Conservation (phyloP, 1,139 yeast species). For the Magnusiomyces magnusii region DNA sequence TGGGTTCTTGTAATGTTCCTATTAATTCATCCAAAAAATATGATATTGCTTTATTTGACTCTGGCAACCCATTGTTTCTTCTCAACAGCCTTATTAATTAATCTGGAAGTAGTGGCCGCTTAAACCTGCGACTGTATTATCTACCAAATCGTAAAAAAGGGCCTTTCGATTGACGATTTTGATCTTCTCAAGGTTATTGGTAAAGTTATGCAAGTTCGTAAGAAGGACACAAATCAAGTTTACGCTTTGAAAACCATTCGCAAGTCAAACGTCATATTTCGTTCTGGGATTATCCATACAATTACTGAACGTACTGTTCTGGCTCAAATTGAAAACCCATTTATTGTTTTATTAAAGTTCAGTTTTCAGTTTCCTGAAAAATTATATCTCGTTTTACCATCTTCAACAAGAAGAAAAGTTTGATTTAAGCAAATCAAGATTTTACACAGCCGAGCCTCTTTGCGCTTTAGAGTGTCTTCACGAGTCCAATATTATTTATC, state of each 20-base stretch:
- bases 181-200: slow-evolving; percentile 92
- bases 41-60: slow-evolving; percentile 7
- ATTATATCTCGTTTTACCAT: slow-evolving; percentile 77
- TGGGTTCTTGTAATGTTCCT: slow-evolving; percentile 33
- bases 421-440: slow-evolving; percentile 80
- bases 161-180: slow-evolving; percentile 81
- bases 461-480: slow-evolving; percentile 91
- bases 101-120: slow-evolving; percentile 35
- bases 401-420: slow-evolving; percentile 87
- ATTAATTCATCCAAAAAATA: slow-evolving; percentile 13
- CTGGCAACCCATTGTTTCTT: not conserved
- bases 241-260: slow-evolving; percentile 91
- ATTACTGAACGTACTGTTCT: slow-evolving; percentile 92
- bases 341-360: slow-evolving; percentile 94
- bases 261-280: slow-evolving; percentile 87
- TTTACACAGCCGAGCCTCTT: slow-evolving; percentile 87
- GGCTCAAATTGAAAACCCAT: slow-evolving; percentile 92
- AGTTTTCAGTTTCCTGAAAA: slow-evolving; percentile 96
- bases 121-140: slow-evolving; percentile 65
- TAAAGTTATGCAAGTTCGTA: slow-evolving; percentile 96
- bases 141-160: slow-evolving; percentile 56
- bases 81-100: slow-evolving; percentile 16
- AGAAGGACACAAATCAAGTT: slow-evolving; percentile 87
- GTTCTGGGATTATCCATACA: slow-evolving; percentile 94
- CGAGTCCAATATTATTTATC: slow-evolving; percentile 81